A percentile compares a stretch with the other conserved stretches of the same genome.
Conservation (phyloP, 345 rosid species). For the Syzygium grande region DNA sequence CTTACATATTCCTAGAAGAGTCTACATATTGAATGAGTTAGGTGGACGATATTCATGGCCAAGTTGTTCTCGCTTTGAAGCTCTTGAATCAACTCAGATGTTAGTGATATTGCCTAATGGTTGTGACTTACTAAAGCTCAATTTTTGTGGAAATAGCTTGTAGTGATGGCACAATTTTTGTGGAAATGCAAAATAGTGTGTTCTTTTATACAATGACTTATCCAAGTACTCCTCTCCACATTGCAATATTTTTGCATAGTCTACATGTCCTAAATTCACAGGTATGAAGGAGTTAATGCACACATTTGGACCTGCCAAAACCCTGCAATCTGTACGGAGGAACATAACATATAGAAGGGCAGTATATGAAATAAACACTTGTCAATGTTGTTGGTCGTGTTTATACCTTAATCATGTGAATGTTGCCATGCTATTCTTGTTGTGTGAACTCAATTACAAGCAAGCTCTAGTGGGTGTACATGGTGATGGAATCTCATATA, state of each 20-base stretch:
- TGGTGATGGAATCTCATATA: neutral
- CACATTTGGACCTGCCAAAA: neutral
- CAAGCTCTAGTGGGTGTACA: neutral
- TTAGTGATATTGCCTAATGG: too few species aligned
- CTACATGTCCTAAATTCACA: neutral
- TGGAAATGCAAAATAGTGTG: neutral
- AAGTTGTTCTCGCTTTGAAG: too few species aligned
- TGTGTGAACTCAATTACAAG: neutral
- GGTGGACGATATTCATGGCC: too few species aligned
- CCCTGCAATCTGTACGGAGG: neutral
- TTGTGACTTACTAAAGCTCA: too few species aligned
- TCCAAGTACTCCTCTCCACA: neutral
- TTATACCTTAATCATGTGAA: neutral
- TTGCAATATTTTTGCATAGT: neutral
- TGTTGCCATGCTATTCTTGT: neutral
- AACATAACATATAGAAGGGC: neutral
- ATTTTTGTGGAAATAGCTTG: too few species aligned
- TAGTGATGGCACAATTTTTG: too few species aligned
- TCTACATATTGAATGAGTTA: too few species aligned
- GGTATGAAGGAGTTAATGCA: neutral
- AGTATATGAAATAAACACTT: neutral
- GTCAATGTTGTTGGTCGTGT: neutral
- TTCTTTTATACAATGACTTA: neutral
- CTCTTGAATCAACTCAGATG: too few species aligned
- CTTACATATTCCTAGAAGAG: too few species aligned